These are phyloP conservation scores for Pestalotiopsis sp. DNA, from an alignment of 2,329 filamentous ascomycete genomes.

Conservation along the genomic window DNA sequence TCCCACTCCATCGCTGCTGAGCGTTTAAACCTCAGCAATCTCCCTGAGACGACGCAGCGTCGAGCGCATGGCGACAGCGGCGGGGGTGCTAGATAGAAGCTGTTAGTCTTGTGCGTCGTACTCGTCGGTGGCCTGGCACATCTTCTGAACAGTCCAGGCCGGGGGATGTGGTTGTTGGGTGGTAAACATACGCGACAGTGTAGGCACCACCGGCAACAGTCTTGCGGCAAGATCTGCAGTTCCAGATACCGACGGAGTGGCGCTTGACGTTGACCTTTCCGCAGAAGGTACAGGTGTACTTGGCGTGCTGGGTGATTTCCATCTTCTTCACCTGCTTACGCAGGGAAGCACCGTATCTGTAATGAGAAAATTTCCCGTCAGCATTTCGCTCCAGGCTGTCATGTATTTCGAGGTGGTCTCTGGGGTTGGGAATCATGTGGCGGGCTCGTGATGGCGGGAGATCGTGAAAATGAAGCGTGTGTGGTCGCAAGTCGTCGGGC, in stretches of 20 bases:
- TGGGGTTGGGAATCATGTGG: neutral
- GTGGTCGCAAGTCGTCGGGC: constrained; percentile 1
- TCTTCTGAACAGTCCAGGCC: neutral
- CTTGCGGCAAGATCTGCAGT: constrained; percentile 96
- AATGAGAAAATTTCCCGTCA: constrained; percentile 20
- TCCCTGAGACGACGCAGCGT: constrained; percentile 96
- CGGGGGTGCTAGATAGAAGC: constrained; percentile 63
- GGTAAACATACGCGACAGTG: constrained; percentile 86
- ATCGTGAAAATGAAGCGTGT: neutral
- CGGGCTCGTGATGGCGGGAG: neutral
- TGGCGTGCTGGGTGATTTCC: constrained; percentile 98
- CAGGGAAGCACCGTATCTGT: constrained; percentile 96
- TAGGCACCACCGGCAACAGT: constrained; percentile 92
- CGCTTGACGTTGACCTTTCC: constrained; percentile 95
- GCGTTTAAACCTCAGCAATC: constrained; percentile 88
- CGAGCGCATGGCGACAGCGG: constrained; percentile 91
- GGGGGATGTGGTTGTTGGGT: neutral
- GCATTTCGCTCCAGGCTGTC: neutral
- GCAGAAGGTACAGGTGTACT: constrained; percentile 98
- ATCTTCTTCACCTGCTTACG: constrained; percentile 99
- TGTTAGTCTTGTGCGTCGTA: neutral
- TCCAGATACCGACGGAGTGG: constrained; percentile 92
- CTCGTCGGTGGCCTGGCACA: neutral
- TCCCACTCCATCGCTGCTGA: constrained; percentile 25
- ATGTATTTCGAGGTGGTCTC: neutral